Percentiles rank a stretch among this genome's conserved stretches.
These are phyloP conservation scores for Cyclanthera cordifolia DNA, from an alignment of 306 rosid genomes.

Conservation along the genomic window DNA sequence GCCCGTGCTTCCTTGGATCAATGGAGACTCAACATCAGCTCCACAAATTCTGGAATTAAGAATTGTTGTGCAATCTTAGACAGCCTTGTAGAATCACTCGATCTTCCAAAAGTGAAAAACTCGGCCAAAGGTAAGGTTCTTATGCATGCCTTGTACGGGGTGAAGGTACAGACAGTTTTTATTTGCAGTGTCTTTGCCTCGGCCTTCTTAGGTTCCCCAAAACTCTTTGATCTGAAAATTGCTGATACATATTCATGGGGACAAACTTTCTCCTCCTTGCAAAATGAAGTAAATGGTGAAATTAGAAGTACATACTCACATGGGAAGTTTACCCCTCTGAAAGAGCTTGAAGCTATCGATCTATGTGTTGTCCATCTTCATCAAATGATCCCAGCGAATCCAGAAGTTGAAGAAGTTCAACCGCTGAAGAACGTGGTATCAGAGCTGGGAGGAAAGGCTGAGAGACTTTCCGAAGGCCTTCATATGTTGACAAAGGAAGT, in stretches of 20 bases:
- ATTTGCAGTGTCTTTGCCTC: slow-evolving; percentile 62
- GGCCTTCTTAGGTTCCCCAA: slow-evolving; percentile 44
- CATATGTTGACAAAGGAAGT: slow-evolving; percentile 64
- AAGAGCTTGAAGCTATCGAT: slow-evolving; percentile 56
- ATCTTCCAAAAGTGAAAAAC: slow-evolving; percentile 79
- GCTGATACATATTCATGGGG: slow-evolving; percentile 49
- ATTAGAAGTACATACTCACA: slow-evolving; percentile 31
- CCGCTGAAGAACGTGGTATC: slow-evolving; percentile 20
- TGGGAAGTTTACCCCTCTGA: slow-evolving; percentile 33
- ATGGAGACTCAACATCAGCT: slow-evolving; percentile 39
- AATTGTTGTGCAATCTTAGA: slow-evolving; percentile 49
- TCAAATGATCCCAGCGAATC: slow-evolving; percentile 40
- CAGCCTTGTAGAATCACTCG: slow-evolving; percentile 48
- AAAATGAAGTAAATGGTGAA: slow-evolving; percentile 46
- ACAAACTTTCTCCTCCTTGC: slow-evolving; percentile 43
- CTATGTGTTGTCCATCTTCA: slow-evolving; percentile 31
- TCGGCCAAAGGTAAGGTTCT: slow-evolving; percentile 80
- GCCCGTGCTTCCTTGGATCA: slow-evolving; percentile 53
- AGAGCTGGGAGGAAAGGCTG: slow-evolving; percentile 32
- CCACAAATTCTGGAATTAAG: slow-evolving; percentile 46
- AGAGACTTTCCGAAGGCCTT: slow-evolving; percentile 46
- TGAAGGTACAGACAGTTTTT: slow-evolving; percentile 59
- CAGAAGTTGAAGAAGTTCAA: slow-evolving; percentile 18
- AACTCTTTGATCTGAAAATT: slow-evolving; percentile 38
- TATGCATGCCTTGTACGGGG: slow-evolving; percentile 80